Conservation (phyloP, 306 rosid species). For the Geum urbanum region DNA sequence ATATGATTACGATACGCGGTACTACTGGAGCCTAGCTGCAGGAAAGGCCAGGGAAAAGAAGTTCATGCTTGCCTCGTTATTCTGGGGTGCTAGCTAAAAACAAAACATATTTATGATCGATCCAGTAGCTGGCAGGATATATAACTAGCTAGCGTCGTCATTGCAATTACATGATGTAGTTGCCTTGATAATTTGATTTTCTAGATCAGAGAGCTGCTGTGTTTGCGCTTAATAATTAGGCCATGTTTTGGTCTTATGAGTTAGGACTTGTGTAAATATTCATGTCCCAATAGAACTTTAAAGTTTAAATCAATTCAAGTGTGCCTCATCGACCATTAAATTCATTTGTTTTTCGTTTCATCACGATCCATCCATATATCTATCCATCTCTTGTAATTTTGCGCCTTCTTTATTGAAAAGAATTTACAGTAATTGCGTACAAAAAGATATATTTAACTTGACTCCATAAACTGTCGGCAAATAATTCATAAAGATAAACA, state of each 20-base stretch:
- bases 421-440: no score
- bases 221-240: conserved; percentile 22
- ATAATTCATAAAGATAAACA: no score
- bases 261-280: conserved; percentile 11
- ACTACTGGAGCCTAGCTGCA: no score
- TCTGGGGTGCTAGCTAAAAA: neutral
- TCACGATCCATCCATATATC: neutral
- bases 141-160: neutral
- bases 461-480: neutral
- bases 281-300: no score
- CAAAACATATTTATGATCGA: neutral
- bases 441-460: no score
- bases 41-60: no score
- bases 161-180: neutral
- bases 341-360: neutral
- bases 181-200: conserved; percentile 6
- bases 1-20: no score
- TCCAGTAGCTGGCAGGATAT: no score
- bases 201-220: conserved; percentile 2
- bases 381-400: no score
- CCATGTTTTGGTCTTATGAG: conserved; percentile 13
- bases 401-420: no score
- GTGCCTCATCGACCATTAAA: no score
- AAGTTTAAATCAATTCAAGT: neutral
- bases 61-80: no score